Evolutionary conservation across 2,329 filamentous ascomycete species (phyloP).

Genomic region (Cladosporium sp.): DNA sequence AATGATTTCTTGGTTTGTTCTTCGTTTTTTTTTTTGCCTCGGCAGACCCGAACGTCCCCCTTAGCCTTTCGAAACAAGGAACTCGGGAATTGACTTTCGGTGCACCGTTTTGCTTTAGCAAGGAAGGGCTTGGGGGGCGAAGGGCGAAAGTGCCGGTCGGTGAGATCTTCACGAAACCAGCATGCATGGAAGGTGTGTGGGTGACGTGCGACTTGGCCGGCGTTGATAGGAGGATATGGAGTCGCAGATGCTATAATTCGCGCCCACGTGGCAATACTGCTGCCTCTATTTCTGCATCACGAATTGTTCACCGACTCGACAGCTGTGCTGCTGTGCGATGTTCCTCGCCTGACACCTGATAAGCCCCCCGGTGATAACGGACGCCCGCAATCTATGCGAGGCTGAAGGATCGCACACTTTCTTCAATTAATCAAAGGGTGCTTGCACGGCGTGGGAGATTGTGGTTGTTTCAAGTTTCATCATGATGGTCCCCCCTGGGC

Average conservation of each 20-base stretch:
- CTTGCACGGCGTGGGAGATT: constrained; percentile 5
- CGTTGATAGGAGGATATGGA: not conserved
- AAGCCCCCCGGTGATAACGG: not conserved
- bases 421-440: not conserved
- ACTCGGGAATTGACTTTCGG: not conserved
- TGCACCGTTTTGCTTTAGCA: not conserved
- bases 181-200: not conserved
- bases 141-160: not conserved
- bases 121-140: not conserved
- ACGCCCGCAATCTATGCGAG: not conserved
- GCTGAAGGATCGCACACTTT: not conserved
- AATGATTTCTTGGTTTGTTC: not conserved
- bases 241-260: not conserved
- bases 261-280: not conserved
- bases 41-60: not conserved
- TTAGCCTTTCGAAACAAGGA: not conserved
- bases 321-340: not conserved
- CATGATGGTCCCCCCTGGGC: not conserved
- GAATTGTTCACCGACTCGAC: constrained; percentile 1
- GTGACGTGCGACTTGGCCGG: constrained; percentile 4
- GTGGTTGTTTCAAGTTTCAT: constrained; percentile 1
- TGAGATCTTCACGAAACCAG: not conserved
- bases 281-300: not conserved
- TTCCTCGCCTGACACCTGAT: not conserved
- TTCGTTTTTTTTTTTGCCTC: not conserved